A percentile compares a stretch with the other conserved stretches of the same genome.
phyloP scores from a whole-genome alignment of 1,284 basidiomycete genomes.

The Moniliella sp. region DNA sequence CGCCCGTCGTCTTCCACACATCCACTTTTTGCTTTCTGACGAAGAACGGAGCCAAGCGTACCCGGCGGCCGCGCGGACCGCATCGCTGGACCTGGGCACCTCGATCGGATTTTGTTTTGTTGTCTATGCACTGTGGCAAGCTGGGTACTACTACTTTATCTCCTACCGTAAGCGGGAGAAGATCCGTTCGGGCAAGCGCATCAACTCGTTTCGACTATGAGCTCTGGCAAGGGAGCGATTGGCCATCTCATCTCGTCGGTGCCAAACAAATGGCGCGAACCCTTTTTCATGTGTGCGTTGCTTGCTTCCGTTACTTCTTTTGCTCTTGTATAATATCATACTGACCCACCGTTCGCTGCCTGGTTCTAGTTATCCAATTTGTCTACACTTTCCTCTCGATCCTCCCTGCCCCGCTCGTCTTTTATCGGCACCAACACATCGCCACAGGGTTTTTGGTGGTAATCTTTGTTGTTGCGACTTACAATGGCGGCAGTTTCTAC shows the following conservation, averaged over 20 bases:
- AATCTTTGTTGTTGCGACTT: constrained; percentile 20
- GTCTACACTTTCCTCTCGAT: constrained; percentile 69
- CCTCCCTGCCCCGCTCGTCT: constrained; percentile 56
- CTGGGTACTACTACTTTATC: constrained; percentile 41
- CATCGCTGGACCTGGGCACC: neutral
- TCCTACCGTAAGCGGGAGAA: constrained; percentile 7
- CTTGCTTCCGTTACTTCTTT: too few relatives aligned
- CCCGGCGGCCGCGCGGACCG: neutral
- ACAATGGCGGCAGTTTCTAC: constrained; percentile 40
- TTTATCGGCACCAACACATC: constrained; percentile 55
- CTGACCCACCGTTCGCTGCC: too few relatives aligned
- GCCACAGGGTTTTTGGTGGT: constrained; percentile 48
- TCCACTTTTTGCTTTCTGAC: too few relatives aligned
- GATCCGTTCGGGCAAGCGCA: constrained; percentile 16
- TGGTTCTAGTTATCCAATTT: constrained; percentile 35
- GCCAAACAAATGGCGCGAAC: constrained; percentile 9
- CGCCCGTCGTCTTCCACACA: constrained; percentile 58
- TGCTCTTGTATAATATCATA: too few relatives aligned
- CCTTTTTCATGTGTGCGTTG: constrained; percentile 13
- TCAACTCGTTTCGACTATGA: constrained; percentile 23
- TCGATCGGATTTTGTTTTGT: too few relatives aligned
- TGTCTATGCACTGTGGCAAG: constrained; percentile 67
- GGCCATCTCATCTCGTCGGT: constrained; percentile 17
- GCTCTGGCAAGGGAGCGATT: too few relatives aligned
- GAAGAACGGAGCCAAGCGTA: too few relatives aligned